Percentiles rank a stretch among this genome's conserved stretches.
These are phyloP conservation scores for Pseudozyma sp. DNA, from an alignment of 1,284 basidiomycete species.

Conservation along the genomic window DNA sequence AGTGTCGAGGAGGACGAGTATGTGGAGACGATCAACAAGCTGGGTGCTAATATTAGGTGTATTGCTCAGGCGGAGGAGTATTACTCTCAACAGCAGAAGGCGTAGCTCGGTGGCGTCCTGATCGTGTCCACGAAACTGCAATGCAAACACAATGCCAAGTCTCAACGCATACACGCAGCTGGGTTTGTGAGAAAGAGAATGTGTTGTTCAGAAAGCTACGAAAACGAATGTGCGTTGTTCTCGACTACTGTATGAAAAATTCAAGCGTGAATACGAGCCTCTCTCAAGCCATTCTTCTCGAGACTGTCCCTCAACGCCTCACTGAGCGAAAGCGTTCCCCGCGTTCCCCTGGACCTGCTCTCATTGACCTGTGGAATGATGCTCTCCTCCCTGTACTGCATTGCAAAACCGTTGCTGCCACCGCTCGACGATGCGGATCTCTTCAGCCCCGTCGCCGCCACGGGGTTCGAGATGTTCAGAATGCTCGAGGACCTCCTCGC, in stretches of 20 bases:
- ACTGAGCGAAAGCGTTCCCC: neutral
- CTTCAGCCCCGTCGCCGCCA: neutral
- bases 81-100: constrained; percentile 11
- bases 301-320: constrained; percentile 14
- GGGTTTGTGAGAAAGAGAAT: no score
- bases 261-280: constrained; percentile 12
- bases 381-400: constrained; percentile 20
- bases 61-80: constrained; percentile 82
- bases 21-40: constrained; percentile 93
- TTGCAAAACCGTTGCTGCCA: no score
- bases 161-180: no score
- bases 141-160: no score
- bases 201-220: no score
- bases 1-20: constrained; percentile 98
- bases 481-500: neutral
- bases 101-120: neutral
- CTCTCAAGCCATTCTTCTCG: constrained; percentile 17
- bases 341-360: neutral
- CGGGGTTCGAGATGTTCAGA: constrained; percentile 8
- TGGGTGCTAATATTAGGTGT: constrained; percentile 86
- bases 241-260: no score
- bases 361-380: constrained; percentile 13
- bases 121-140: no score
- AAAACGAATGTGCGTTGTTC: no score
- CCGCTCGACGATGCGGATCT: neutral